Evolutionary conservation across 495 filamentous ascomycete genomes (phyloP), one percentile per base, ranked within the genome.

Genomic region (Penicillium cataractarum): DNA sequence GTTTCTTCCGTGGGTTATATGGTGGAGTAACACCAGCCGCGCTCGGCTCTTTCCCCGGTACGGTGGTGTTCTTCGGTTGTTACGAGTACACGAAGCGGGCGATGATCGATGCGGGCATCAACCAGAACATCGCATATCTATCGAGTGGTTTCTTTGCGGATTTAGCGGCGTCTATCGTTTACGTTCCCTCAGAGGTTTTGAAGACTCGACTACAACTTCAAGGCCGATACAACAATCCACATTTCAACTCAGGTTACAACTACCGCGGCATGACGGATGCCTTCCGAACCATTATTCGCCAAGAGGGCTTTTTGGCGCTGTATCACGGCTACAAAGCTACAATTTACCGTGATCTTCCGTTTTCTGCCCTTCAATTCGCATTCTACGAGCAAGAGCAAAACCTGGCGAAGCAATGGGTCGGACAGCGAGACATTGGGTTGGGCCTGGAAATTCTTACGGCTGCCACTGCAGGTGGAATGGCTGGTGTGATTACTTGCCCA

Each of bases 161-260:
- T 69, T 82, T 97, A 48, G 93, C 92, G 54, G 94, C 95, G 5
- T 95, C 92, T 0, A 82, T 96, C 60, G 84, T 97, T 31, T 99
- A 98, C 65, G 96, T 99, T 8, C 96, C 95, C 8, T 95, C 92
- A 21, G 96, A 99, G 76, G 95, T 99, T 15, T 81, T 98, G 63
- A 99, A 99, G 75, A 98, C 95, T 17, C 87, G 95, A 26, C 82
- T 98, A 21, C 95, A 99, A 68, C 84, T 99, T 17, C 95, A 99
- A 72, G 95, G 95, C 31, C 90, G 93, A 35, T 90, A 90, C 72
- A 97, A 98, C 75, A 99, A 99, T 71, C 95, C 95, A 6, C 85
- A 87, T 74, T 97, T 97, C 78, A 78, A 85, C 48, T 96, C 92
- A 1, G 95, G 95, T 55, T 98, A 97, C 72, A 98, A 98, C 68